Evolutionary conservation across 805 yeast species (phyloP).

Genomic region (Hanseniaspora singularis): DNA sequence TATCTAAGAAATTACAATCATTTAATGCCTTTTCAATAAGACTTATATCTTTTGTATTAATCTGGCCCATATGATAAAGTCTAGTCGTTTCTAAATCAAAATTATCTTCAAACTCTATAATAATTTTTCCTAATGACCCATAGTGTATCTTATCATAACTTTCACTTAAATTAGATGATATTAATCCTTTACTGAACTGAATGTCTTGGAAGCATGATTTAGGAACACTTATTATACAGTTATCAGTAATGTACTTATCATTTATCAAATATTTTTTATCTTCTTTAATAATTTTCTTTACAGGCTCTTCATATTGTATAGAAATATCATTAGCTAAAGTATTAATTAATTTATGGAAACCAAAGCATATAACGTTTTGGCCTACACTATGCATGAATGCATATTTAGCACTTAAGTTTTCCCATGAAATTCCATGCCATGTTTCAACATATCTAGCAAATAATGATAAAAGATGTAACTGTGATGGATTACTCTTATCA

Average conservation of each 20-base stretch:
- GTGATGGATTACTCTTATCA: slow-evolving; percentile 39
- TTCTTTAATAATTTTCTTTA: not conserved
- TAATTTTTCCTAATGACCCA: slow-evolving; percentile 63
- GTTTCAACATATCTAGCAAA: slow-evolving; percentile 50
- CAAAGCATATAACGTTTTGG: slow-evolving; percentile 55
- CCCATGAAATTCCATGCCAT: slow-evolving; percentile 73
- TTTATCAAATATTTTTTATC: slow-evolving; percentile 21
- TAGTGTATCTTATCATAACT: slow-evolving; percentile 41
- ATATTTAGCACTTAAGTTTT: slow-evolving; percentile 52
- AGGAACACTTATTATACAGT: slow-evolving; percentile 64
- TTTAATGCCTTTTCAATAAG: not conserved
- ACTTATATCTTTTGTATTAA: not conserved
- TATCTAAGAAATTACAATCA: not conserved
- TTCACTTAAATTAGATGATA: slow-evolving; percentile 36
- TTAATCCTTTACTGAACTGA: slow-evolving; percentile 43
- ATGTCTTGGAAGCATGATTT: slow-evolving; percentile 34
- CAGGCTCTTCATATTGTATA: slow-evolving; percentile 1
- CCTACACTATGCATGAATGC: slow-evolving; percentile 64
- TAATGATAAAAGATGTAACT: slow-evolving; percentile 37
- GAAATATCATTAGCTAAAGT: slow-evolving; percentile 23
- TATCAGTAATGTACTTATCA: slow-evolving; percentile 34
- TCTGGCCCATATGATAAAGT: slow-evolving; percentile 12
- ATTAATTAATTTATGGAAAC: slow-evolving; percentile 33
- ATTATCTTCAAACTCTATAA: slow-evolving; percentile 49
- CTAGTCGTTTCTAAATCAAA: slow-evolving; percentile 47